Conservation (phyloP, 768 basidiomycete species). For the Tephrocybe sp. region DNA sequence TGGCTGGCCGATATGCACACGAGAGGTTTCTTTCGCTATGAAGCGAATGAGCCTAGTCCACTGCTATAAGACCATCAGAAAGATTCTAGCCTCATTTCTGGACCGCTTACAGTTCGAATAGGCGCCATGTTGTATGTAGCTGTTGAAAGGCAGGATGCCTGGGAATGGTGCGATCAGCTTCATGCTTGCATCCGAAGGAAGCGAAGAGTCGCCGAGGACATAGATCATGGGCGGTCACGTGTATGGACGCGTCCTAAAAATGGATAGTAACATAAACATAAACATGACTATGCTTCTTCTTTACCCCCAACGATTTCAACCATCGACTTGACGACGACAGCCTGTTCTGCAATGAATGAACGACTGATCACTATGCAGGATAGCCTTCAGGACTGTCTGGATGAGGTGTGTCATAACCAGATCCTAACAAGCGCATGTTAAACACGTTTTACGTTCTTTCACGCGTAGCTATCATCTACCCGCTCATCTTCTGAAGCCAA, state of each 20-base stretch:
- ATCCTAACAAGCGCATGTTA: neutral
- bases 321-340: constrained; percentile 9
- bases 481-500: constrained; percentile 51
- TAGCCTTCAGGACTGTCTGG: constrained; percentile 58
- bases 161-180: neutral
- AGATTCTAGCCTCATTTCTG: neutral
- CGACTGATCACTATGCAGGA: constrained; percentile 35
- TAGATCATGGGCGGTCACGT: constrained; percentile 12
- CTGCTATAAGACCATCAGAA: constrained; percentile 34
- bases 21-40: constrained; percentile 69
- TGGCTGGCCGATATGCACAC: constrained; percentile 77
- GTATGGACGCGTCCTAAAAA: constrained; percentile 15
- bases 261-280: constrained; percentile 19
- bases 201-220: neutral
- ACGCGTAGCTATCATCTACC: constrained; percentile 57
- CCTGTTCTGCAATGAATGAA: constrained; percentile 20
- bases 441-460: constrained; percentile 11
- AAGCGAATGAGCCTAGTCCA: constrained; percentile 86
- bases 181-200: neutral
- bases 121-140: constrained; percentile 45
- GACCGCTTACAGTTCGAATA: constrained; percentile 49
- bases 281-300: constrained; percentile 19
- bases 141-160: neutral
- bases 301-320: constrained; percentile 12
- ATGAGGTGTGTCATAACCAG: constrained; percentile 45